Base-by-base conservation (phyloP, 2,329 filamentous ascomycete genomes). In the Clarireedia monteithiana region DNA sequence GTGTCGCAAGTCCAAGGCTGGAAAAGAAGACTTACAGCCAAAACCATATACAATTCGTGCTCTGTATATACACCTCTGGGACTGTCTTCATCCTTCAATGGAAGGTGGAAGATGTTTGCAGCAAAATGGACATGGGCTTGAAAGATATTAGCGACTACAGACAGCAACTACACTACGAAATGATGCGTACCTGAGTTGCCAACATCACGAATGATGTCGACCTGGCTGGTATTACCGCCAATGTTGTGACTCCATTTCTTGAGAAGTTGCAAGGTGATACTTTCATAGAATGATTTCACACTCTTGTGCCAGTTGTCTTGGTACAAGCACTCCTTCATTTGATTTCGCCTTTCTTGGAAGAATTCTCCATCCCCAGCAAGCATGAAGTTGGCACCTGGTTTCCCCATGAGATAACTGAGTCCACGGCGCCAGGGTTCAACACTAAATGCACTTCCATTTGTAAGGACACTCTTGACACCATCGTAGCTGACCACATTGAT, bases 271-370 rank as follows among this genome's bases (percentile, higher is more conserved):
- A 42, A 23, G 15, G 80, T 83, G 24, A 80, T 82, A 30, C 78
- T 73, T 12, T 82, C 75, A 67, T 87, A 90, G 64, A 89, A 90
- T 0, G 72, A 70, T 72, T 84, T 85, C 62, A 89, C 75, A 4
- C 82, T 75, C 12, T 75, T 71, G 44, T 79, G 73, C 78, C 86
- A 88, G 46, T 80, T 77, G 6, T 80, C 80, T 49, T 77, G 74
- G 17, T 82, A 83, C 2, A 89, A 70, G 10, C 83, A 74, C 55
- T 79, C 74, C 36, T 74, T 73, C 70, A 86, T 76, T 59, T 75
- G 73, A 61, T 78, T 72, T 34, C 77, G 73, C 67, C 83, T 79
- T 50, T 73, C 70, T 0, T 74, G 70, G 59, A 81, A 75, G 47
- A 76, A 68, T 0, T 71, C 69, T 15, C 69, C 73, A 56, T 83